Evolutionary conservation across 768 basidiomycete genomes (phyloP).

Genomic region (Lactarius pseudohatsudake): DNA sequence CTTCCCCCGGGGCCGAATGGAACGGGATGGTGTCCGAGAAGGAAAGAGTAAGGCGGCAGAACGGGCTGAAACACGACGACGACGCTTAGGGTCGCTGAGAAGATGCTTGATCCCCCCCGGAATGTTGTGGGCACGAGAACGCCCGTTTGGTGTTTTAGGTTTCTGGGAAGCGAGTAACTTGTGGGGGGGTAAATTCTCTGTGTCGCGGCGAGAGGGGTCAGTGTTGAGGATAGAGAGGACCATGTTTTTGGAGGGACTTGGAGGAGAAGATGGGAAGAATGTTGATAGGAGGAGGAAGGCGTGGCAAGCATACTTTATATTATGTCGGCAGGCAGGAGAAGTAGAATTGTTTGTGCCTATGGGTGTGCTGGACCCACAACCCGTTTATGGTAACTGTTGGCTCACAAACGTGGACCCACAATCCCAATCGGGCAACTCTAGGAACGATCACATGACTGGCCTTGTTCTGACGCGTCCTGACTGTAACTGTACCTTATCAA

Average conservation of each 20-base stretch:
- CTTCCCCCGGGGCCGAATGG: neutral
- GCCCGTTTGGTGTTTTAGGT: neutral
- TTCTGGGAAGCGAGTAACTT: slow-evolving; percentile 6
- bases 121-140: slow-evolving; percentile 25
- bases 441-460: slow-evolving; percentile 19
- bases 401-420: slow-evolving; percentile 18
- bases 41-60: neutral
- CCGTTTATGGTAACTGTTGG: slow-evolving; percentile 4
- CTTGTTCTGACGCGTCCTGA: neutral
- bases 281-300: neutral
- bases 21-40: neutral
- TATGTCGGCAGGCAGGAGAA: neutral
- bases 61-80: slow-evolving; percentile 15
- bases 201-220: slow-evolving; percentile 5
- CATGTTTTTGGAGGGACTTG: slow-evolving; percentile 5
- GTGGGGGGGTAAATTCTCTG: neutral
- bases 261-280: neutral
- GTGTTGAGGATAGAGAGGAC: slow-evolving; percentile 23
- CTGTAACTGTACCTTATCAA: neutral
- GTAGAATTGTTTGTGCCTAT: slow-evolving; percentile 5
- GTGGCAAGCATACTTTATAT: slow-evolving; percentile 18
- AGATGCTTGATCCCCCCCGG: slow-evolving; percentile 23
- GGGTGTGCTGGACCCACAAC: slow-evolving; percentile 16
- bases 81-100: slow-evolving; percentile 19
- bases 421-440: neutral